phyloP scores from a whole-genome alignment of 306 rosid species.

The Astragalus membranaceus region DNA sequence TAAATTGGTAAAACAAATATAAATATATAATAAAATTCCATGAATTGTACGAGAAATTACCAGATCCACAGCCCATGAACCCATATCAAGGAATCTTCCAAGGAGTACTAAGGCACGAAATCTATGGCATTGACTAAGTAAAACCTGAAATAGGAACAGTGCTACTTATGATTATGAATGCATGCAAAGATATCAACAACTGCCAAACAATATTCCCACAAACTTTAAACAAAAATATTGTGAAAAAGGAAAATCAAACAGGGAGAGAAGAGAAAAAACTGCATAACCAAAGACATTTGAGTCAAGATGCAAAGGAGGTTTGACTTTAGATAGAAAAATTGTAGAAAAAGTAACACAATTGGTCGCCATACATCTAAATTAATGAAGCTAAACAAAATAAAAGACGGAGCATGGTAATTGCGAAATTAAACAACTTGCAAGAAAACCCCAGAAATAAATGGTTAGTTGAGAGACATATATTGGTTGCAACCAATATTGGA shows the following conservation, averaged over 20 bases:
- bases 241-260: neutral
- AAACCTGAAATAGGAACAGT: conserved; percentile 56
- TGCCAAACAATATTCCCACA: neutral
- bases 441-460: neutral
- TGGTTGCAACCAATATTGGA: neutral
- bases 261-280: neutral
- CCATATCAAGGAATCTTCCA: conserved; percentile 98
- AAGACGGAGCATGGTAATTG: neutral
- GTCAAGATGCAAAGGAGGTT: neutral
- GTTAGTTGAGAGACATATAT: neutral
- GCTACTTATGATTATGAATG: conserved; percentile 20
- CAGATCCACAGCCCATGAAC: conserved; percentile 99
- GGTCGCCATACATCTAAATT: neutral
- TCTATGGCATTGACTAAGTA: conserved; percentile 92
- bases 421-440: neutral
- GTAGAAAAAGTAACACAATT: neutral
- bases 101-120: conserved; percentile 89
- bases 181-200: conserved; percentile 4
- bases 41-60: conserved; percentile 32
- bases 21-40: conserved; percentile 8
- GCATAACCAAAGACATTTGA: neutral
- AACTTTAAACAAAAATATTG: neutral
- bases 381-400: conserved; percentile 9
- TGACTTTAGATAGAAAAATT: neutral
- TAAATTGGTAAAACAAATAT: neutral